A percentile compares a stretch with the other conserved stretches of the same genome.
phyloP scores from a whole-genome alignment of 2,329 filamentous ascomycete species.

The Arthrobotrys musiformis region DNA sequence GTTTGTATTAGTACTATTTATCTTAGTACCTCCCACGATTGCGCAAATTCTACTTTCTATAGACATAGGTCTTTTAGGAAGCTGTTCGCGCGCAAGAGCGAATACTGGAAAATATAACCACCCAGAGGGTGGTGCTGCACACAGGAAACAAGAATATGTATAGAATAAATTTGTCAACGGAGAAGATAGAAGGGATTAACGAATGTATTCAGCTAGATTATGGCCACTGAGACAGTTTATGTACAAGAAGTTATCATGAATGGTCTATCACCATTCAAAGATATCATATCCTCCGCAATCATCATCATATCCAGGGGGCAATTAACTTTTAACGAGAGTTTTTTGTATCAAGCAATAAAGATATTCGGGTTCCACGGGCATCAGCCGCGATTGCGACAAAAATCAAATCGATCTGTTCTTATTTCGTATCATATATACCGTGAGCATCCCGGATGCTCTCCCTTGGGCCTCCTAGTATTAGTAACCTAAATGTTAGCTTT shows the following conservation, averaged over 20 bases:
- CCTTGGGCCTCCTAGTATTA: not conserved
- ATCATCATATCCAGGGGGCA: not conserved
- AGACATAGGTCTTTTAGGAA: too few relatives aligned
- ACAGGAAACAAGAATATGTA: too few relatives aligned
- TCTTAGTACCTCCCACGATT: not conserved
- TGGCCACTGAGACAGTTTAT: not conserved
- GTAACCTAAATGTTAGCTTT: not conserved
- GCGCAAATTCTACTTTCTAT: too few relatives aligned
- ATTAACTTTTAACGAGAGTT: not conserved
- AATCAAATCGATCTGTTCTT: not conserved
- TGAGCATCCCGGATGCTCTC: not conserved
- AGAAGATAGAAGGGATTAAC: not conserved
- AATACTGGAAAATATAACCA: too few relatives aligned
- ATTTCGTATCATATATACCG: not conserved
- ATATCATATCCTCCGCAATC: not conserved
- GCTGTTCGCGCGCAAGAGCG: too few relatives aligned
- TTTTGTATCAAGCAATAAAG: not conserved
- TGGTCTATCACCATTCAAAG: not conserved
- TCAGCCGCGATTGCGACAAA: not conserved
- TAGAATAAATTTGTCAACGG: too few relatives aligned
- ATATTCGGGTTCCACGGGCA: not conserved
- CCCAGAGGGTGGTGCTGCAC: too few relatives aligned
- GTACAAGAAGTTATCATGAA: not conserved
- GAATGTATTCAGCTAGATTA: not conserved
- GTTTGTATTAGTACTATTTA: not conserved